A percentile compares a stretch with the other conserved stretches of the same genome.
Evolutionary conservation across 371 early-diverging fungal species (phyloP).

Genomic region (Lichtheimia hyalospora): DNA sequence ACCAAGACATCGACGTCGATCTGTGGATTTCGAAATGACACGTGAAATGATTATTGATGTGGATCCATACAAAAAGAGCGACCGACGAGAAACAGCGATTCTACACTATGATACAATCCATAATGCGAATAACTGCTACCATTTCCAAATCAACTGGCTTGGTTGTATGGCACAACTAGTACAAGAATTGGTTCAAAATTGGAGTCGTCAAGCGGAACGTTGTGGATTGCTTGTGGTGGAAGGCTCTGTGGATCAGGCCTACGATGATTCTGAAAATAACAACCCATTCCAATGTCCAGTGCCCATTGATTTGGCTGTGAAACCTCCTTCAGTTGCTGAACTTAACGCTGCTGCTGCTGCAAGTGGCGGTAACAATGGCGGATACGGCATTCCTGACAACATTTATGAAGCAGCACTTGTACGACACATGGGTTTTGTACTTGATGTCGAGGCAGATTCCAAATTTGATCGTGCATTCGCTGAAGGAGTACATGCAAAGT

Average conservation of each 20-base stretch:
- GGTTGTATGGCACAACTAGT: slow-evolving; percentile 91
- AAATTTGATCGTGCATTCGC: slow-evolving; percentile 52
- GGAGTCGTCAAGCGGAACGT: slow-evolving; percentile 85
- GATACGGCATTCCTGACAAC: slow-evolving; percentile 64
- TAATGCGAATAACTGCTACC: slow-evolving; percentile 86
- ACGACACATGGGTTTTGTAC: slow-evolving; percentile 80
- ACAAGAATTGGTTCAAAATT: slow-evolving; percentile 82
- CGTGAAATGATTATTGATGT: slow-evolving; percentile 75
- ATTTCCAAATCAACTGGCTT: slow-evolving; percentile 94
- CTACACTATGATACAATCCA: slow-evolving; percentile 92
- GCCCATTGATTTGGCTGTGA: slow-evolving; percentile 61
- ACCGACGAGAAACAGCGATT: slow-evolving; percentile 81
- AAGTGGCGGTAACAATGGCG: neutral
- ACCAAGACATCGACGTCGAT: neutral
- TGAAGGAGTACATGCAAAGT: slow-evolving; percentile 53
- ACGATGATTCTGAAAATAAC: slow-evolving; percentile 63
- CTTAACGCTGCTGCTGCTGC: slow-evolving; percentile 22
- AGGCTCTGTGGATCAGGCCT: slow-evolving; percentile 85
- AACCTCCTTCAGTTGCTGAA: slow-evolving; percentile 62
- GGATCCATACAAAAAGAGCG: slow-evolving; percentile 71
- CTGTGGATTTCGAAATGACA: slow-evolving; percentile 48
- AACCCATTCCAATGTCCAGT: slow-evolving; percentile 91
- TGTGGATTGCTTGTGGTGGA: slow-evolving; percentile 91
- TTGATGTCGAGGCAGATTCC: slow-evolving; percentile 92
- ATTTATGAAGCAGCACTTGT: slow-evolving; percentile 85